phyloP scores from a whole-genome alignment of 202 grass and related monocot genomes.

The Thinopyrum obtusiflorum region DNA sequence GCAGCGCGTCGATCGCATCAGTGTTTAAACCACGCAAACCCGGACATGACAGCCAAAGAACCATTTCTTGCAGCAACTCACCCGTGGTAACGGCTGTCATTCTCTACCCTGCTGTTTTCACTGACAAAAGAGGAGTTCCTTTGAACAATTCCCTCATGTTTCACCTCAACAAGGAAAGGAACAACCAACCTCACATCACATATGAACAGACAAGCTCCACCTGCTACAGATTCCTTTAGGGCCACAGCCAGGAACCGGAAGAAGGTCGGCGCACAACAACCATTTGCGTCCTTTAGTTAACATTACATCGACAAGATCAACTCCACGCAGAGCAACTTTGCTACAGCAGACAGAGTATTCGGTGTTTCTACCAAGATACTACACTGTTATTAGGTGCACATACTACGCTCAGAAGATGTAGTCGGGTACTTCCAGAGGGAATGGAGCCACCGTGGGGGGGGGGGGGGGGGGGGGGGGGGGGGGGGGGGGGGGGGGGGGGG shows the following conservation, averaged over 20 bases:
- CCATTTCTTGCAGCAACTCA: too few species aligned
- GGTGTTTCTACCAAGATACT: background rate
- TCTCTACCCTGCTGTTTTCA: too few species aligned
- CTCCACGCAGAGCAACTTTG: background rate
- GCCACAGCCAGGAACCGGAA: background rate
- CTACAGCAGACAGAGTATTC: background rate
- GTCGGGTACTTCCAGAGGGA: slow-evolving; percentile 44
- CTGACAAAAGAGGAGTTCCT: background rate
- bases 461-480: too few species aligned
- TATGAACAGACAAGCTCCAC: background rate
- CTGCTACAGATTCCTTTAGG: background rate
- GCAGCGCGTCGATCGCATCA: background rate
- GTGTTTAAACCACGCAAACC: background rate
- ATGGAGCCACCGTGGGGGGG: slow-evolving; percentile 61
- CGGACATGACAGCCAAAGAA: too few species aligned
- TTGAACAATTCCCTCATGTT: background rate
- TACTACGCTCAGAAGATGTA: slow-evolving; percentile 64
- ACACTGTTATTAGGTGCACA: background rate
- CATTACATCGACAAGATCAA: background rate
- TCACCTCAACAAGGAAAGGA: background rate
- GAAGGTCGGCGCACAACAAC: background rate
- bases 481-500: too few species aligned
- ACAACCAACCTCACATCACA: background rate
- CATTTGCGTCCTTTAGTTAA: background rate
- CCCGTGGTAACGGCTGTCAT: too few species aligned